phyloP scores from a whole-genome alignment of 495 filamentous ascomycete genomes.

The Niebla homalea region DNA sequence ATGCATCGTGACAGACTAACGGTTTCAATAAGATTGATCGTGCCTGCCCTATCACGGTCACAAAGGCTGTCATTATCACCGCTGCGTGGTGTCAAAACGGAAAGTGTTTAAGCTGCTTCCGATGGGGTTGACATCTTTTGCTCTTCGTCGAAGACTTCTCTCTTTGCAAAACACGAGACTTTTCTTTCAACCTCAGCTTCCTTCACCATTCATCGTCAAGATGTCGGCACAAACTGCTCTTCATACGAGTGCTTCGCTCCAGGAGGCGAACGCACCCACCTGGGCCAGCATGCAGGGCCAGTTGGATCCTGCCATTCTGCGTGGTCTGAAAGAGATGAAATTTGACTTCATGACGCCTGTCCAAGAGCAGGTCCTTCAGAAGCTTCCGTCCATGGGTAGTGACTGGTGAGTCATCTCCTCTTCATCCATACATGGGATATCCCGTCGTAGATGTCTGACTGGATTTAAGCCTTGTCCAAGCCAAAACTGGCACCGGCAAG shows the following conservation, averaged over 20 bases:
- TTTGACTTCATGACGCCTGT: slow-evolving; percentile 42
- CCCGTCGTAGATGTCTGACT: background rate
- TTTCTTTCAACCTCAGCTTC: background rate
- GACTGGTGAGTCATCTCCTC: slow-evolving; percentile 27
- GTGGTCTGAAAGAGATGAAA: slow-evolving; percentile 32
- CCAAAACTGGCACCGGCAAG: slow-evolving; percentile 78
- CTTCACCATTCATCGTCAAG: background rate
- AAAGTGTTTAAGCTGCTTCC: background rate
- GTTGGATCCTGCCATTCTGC: slow-evolving; percentile 33
- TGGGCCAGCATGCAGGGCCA: slow-evolving; percentile 34
- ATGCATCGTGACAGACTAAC: no score
- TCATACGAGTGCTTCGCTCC: slow-evolving; percentile 14
- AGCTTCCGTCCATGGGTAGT: slow-evolving; percentile 35
- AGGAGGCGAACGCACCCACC: slow-evolving; percentile 18
- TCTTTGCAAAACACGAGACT: background rate
- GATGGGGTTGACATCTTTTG: background rate
- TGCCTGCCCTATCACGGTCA: no score
- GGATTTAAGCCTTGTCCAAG: slow-evolving; percentile 43
- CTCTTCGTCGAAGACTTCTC: background rate
- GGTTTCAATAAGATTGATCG: no score
- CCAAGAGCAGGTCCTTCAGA: slow-evolving; percentile 38
- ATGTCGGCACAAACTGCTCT: slow-evolving; percentile 11
- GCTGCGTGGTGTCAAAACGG: background rate
- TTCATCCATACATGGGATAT: slow-evolving; percentile 4
- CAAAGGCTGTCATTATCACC: background rate